A percentile compares a stretch with the other conserved stretches of the same genome.
Evolutionary conservation across 2,329 filamentous ascomycete species (phyloP).

Genomic region (Fusarium incarnatum): DNA sequence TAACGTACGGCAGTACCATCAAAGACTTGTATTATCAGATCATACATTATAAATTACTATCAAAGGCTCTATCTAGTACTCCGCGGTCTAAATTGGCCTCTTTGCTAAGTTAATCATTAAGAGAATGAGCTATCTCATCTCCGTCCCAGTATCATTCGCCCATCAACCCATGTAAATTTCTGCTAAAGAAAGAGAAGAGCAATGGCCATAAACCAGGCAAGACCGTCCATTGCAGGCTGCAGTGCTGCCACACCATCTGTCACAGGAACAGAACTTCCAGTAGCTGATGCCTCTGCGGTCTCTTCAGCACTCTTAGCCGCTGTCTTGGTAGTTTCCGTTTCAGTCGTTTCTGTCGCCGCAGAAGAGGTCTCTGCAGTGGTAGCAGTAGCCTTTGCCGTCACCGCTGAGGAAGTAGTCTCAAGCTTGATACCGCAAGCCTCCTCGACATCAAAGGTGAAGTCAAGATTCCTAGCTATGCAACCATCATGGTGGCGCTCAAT

Average conservation of each 20-base stretch:
- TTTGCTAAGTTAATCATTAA: background rate
- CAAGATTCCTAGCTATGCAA: background rate
- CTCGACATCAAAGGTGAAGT: constrained; percentile 5
- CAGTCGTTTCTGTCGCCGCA: background rate
- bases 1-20: background rate
- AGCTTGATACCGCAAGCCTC: background rate
- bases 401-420: background rate
- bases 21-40: background rate
- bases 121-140: background rate
- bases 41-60: background rate
- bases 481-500: constrained; percentile 3
- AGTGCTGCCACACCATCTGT: background rate
- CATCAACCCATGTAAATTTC: background rate
- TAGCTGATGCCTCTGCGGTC: background rate
- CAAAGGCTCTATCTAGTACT: background rate
- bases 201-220: background rate
- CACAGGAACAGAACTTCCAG: background rate
- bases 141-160: background rate
- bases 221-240: background rate
- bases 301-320: background rate
- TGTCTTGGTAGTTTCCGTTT: background rate
- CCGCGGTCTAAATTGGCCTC: background rate
- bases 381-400: rapidly evolving
- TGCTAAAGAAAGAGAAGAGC: background rate
- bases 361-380: background rate